Percentiles rank a stretch among this genome's conserved stretches.
Conservation (phyloP, 148 eudicot genomes). For the Beta vulgaris region DNA sequence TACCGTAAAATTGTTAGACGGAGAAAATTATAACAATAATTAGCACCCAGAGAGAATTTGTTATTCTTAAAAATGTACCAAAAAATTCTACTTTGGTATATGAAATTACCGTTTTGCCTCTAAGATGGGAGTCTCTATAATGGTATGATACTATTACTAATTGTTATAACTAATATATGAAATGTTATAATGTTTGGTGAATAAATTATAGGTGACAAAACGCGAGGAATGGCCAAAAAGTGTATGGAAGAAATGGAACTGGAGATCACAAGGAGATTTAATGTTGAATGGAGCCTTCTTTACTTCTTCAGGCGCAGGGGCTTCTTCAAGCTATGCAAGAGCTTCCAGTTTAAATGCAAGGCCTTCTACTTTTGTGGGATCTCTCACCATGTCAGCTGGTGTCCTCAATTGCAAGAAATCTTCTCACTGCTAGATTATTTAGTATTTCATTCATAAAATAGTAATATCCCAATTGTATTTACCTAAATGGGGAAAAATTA, state of each 20-base stretch:
- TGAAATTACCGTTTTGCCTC: too few relatives aligned
- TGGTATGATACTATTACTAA: too few relatives aligned
- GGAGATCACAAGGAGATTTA: slow-evolving; percentile 69
- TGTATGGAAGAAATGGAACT: slow-evolving; percentile 61
- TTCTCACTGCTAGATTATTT: slow-evolving; percentile 38
- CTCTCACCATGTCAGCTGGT: slow-evolving; percentile 54
- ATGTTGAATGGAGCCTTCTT: slow-evolving; percentile 66
- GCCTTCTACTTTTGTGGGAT: slow-evolving; percentile 50
- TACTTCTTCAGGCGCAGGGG: slow-evolving; percentile 40
- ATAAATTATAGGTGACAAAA: slow-evolving; percentile 48
- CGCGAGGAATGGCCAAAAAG: slow-evolving; percentile 46
- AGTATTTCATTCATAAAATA: neutral
- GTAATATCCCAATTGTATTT: neutral
- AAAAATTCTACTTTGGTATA: too few relatives aligned
- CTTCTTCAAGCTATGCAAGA: slow-evolving; percentile 50
- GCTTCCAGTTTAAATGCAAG: slow-evolving; percentile 64
- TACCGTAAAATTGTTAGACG: too few relatives aligned
- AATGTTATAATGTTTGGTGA: neutral
- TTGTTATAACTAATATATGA: neutral
- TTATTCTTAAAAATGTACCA: too few relatives aligned
- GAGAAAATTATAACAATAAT: too few relatives aligned
- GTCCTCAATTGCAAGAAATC: slow-evolving; percentile 48
- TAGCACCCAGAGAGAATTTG: too few relatives aligned
- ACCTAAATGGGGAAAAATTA: neutral
- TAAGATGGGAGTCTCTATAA: too few relatives aligned